phyloP scores from a whole-genome alignment of 441 rosid genomes.

The Populus hybrid region DNA sequence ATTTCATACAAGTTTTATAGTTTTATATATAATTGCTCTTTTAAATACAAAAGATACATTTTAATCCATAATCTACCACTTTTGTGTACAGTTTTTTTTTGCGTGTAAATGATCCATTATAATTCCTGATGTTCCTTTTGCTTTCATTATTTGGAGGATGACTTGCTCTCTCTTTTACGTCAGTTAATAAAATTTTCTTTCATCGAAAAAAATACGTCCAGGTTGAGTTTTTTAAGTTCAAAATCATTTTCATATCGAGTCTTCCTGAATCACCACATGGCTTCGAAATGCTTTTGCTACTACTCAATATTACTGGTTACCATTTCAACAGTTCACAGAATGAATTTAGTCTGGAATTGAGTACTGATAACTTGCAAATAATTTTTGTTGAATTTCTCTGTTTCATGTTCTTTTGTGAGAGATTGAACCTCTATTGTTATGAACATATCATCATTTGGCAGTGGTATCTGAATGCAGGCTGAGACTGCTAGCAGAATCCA shows the following conservation, averaged over 20 bases:
- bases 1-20: neutral
- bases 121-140: neutral
- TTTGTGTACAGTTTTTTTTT: neutral
- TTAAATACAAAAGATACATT: neutral
- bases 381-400: neutral
- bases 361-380: neutral
- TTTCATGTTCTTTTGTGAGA: constrained; percentile 1
- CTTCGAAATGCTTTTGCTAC: neutral
- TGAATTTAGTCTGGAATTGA: neutral
- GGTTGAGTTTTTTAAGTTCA: neutral
- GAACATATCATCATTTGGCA: neutral
- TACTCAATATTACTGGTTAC: neutral
- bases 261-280: neutral
- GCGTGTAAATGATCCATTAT: neutral
- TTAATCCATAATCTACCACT: neutral
- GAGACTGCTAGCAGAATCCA: constrained; percentile 84
- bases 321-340: neutral
- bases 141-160: neutral
- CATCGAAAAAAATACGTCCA: too few species aligned
- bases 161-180: neutral
- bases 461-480: constrained; percentile 43
- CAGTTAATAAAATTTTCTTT: neutral
- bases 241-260: neutral
- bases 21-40: neutral
- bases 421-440: neutral